Conservation (phyloP, 73 alveolate genomes). For the Paramecium octaurelia region DNA sequence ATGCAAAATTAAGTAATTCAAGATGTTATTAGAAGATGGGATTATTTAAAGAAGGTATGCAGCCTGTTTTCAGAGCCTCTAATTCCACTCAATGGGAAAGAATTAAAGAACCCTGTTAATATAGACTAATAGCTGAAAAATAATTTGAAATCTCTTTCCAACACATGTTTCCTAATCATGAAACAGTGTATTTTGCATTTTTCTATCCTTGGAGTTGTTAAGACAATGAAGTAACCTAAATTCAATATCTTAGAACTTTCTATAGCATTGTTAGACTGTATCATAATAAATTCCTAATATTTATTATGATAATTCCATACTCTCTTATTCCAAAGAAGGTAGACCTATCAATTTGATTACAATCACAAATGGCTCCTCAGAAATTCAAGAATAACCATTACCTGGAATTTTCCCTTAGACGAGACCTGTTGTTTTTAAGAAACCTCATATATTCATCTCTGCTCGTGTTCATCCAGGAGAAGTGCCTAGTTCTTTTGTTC, state of each 20-base stretch:
- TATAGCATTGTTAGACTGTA: background rate
- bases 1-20: slow-evolving; percentile 66
- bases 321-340: slow-evolving; percentile 66
- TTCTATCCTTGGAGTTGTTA: slow-evolving; percentile 49
- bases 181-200: slow-evolving; percentile 49
- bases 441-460: slow-evolving; percentile 82
- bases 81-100: slow-evolving; percentile 36
- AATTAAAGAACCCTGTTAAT: slow-evolving; percentile 8
- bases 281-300: slow-evolving; percentile 3
- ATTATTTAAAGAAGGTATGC: slow-evolving; percentile 63
- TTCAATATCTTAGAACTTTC: background rate
- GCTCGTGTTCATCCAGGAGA: slow-evolving; percentile 99
- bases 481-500: slow-evolving; percentile 90
- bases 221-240: slow-evolving; percentile 43
- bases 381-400: background rate
- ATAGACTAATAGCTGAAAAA: slow-evolving; percentile 31
- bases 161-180: background rate
- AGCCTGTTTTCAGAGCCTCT: slow-evolving; percentile 22
- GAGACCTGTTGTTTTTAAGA: slow-evolving; percentile 64
- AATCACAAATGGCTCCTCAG: slow-evolving; percentile 47
- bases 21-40: background rate
- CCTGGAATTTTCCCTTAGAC: background rate
- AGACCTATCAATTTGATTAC: slow-evolving; percentile 72
- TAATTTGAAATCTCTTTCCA: background rate
- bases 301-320: slow-evolving; percentile 67